Evolutionary conservation across 106 monocot genomes (phyloP).

Genomic region (Dendrobium catenatum): DNA sequence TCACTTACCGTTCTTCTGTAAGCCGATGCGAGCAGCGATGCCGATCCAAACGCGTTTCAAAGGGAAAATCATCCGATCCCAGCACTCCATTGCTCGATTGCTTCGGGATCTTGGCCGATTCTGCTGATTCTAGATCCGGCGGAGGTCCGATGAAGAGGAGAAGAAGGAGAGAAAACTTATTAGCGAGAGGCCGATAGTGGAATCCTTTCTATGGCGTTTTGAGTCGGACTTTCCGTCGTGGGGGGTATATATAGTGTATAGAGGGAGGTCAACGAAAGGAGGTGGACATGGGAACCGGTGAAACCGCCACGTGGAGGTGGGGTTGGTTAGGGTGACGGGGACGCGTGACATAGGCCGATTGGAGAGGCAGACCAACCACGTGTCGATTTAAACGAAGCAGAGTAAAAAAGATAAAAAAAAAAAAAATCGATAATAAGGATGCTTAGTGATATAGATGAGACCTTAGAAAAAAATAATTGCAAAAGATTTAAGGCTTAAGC

Average conservation of each 20-base stretch:
- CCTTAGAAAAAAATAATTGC: no score
- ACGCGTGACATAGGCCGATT: no score
- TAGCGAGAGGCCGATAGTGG: neutral
- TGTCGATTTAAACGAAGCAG: no score
- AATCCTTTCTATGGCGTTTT: neutral
- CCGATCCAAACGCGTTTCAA: slow-evolving; percentile 38
- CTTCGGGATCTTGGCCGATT: neutral
- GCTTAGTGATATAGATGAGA: no score
- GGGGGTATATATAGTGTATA: neutral
- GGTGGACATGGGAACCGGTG: neutral
- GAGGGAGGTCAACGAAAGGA: neutral
- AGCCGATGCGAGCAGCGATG: slow-evolving; percentile 40
- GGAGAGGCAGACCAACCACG: no score
- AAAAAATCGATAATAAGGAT: no score
- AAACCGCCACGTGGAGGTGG: slow-evolving; percentile 2
- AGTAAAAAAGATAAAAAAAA: no score
- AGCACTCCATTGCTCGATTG: slow-evolving; percentile 41
- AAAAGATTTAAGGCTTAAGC: no score
- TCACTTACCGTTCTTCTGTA: slow-evolving; percentile 39
- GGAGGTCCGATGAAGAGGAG: slow-evolving; percentile 24
- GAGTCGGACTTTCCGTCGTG: neutral
- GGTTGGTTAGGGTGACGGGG: no score
- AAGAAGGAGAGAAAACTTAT: slow-evolving; percentile 39
- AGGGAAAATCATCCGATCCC: slow-evolving; percentile 37
- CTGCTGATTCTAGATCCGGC: slow-evolving; percentile 35